Conservation (phyloP, 768 basidiomycete genomes). For the Coprinopsis strossmayeri region DNA sequence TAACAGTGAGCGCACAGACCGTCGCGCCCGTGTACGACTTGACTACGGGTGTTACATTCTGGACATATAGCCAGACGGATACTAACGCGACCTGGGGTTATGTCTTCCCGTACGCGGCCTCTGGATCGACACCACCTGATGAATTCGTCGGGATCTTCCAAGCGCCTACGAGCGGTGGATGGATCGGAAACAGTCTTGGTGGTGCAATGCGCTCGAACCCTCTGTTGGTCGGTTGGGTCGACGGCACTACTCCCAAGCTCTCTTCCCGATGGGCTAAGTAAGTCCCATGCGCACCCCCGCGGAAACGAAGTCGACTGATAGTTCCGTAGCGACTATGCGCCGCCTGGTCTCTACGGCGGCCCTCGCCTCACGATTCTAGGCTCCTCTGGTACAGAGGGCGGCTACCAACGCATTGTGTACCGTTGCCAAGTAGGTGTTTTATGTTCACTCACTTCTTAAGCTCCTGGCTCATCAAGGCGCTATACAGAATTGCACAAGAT, state of each 20-base stretch:
- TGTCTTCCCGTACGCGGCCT: slow-evolving; percentile 7
- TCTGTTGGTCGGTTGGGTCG: slow-evolving; percentile 11
- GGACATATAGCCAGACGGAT: neutral
- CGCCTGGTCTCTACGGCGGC: neutral
- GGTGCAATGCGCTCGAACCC: slow-evolving; percentile 10
- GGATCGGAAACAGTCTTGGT: slow-evolving; percentile 9
- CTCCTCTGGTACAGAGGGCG: slow-evolving; percentile 7
- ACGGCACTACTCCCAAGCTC: neutral
- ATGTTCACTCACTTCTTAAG: neutral
- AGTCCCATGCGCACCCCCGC: neutral
- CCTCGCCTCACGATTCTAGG: slow-evolving; percentile 9
- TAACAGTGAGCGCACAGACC: no score
- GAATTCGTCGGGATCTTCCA: slow-evolving; percentile 12
- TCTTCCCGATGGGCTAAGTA: neutral
- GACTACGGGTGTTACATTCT: no score
- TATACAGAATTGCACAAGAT: slow-evolving; percentile 12
- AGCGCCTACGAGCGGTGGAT: slow-evolving; percentile 6
- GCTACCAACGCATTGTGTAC: slow-evolving; percentile 12
- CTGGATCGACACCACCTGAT: neutral
- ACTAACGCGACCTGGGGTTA: slow-evolving; percentile 7
- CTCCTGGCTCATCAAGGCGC: neutral
- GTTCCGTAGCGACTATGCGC: neutral
- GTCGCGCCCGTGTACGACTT: no score
- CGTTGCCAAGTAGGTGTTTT: slow-evolving; percentile 10
- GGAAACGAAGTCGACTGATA: neutral